Base-by-base conservation (phyloP, 176 grass and related monocot species). In the Eleusine coracana region DNA sequence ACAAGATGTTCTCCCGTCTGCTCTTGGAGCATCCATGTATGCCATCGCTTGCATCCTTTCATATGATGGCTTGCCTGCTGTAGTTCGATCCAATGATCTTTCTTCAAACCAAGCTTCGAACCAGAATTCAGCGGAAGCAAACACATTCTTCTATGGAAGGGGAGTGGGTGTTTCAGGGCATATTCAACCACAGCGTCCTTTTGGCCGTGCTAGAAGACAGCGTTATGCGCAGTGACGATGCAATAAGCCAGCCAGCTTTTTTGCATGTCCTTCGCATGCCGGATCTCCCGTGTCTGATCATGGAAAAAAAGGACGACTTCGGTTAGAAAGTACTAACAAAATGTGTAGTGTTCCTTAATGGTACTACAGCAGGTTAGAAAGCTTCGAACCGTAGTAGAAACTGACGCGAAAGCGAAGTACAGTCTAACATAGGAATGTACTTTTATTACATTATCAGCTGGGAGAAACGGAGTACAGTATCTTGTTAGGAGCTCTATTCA, bases 21-120 rank as follows among this genome's bases (percentile, higher is more conserved):
- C 65, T 46, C 91, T 98, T 77, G 87, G 90, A 41, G 91, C 96
- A 45, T 92, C 96, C 3, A 88, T 93, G 85, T 89, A 93, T 77
- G 83, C 93, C 40, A 93, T 95, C n/a, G 79, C 91, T 20, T 93
- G 87, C 45, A 90, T 92, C 74, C 89, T 98, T 23, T 89, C 96
- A 70, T 95, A 88, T 56, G 93, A 98, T 79, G 87, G 91, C 54
- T 80, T 98, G 79, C 91, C 87, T 77, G 59, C 70, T 71, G 75
- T 88, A 51, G 40, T 89, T 50, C 66, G 80, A 81, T 28, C 85
- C 39, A 81, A 84, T 45, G 83, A 84, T 21, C 23, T 50, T 5
- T 12, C 63, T 20, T 34, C 70, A 11, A 54, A 20, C 9, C 44
- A 4, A 62, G 41, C 39, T 76, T 80, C 59, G 49, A 68, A 15